A percentile compares a stretch with the other conserved stretches of the same genome.
Evolutionary conservation across 2,329 filamentous ascomycete genomes (phyloP).

Genomic region (Alternaria ethzedia): DNA sequence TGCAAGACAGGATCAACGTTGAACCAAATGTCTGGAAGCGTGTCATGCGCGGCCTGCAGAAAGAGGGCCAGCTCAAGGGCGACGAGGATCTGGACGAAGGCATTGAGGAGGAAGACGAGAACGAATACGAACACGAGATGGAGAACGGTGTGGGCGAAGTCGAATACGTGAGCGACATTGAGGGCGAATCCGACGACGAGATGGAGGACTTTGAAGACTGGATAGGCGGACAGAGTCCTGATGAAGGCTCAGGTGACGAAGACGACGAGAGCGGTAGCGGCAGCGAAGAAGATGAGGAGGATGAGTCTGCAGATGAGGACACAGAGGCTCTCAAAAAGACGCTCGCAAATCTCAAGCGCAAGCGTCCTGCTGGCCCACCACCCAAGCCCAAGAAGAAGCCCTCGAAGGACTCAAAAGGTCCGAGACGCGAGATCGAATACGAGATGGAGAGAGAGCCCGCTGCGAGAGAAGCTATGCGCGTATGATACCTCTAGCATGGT

Average conservation of each 20-base stretch:
- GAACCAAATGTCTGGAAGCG: conserved; percentile 97
- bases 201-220: conserved; percentile 82
- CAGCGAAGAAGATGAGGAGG: conserved; percentile 62
- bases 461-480: conserved; percentile 40
- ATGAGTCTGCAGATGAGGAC: conserved; percentile 62
- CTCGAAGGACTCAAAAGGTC: conserved; percentile 54
- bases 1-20: conserved; percentile 69
- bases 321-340: conserved; percentile 63
- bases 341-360: conserved; percentile 62
- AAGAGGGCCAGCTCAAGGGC: conserved; percentile 78
- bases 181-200: conserved; percentile 75
- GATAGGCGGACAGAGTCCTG: conserved; percentile 74
- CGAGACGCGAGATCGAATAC: conserved; percentile 77
- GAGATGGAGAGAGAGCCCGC: conserved; percentile 71
- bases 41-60: conserved; percentile 88
- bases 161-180: conserved; percentile 92
- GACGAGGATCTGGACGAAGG: conserved; percentile 91
- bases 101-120: conserved; percentile 76
- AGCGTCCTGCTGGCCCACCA: conserved; percentile 58
- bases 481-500: conserved; percentile 31
- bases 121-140: conserved; percentile 69
- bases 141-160: conserved; percentile 76
- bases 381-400: conserved; percentile 66
- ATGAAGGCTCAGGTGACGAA: conserved; percentile 62
- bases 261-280: conserved; percentile 61